These are phyloP conservation scores for Ogataea neopini DNA, from an alignment of 805 yeast species.

Conservation along the genomic window DNA sequence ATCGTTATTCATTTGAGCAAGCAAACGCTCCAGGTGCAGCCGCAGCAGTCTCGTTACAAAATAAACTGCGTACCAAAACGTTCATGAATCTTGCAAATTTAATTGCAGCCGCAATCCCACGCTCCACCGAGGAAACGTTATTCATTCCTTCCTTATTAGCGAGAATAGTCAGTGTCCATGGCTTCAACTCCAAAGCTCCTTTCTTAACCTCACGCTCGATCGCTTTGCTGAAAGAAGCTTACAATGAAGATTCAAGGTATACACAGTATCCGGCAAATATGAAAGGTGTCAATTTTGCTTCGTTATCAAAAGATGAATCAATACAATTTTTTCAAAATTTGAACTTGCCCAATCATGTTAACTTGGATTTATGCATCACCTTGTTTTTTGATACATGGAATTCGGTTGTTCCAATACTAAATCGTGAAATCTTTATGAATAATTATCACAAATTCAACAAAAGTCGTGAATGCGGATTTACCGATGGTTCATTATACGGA, in stretches of 20 bases:
- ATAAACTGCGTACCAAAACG: conserved; percentile 43
- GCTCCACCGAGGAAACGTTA: conserved; percentile 76
- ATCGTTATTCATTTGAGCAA: conserved; percentile 51
- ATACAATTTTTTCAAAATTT: conserved; percentile 44
- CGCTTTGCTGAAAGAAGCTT: conserved; percentile 62
- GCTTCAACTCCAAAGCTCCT: conserved; percentile 72
- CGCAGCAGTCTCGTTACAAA: conserved; percentile 60
- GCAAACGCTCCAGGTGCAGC: conserved; percentile 77
- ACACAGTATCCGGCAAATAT: conserved; percentile 35
- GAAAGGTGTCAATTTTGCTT: conserved; percentile 39
- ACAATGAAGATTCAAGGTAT: conserved; percentile 35
- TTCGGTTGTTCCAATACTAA: conserved; percentile 64
- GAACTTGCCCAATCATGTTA: conserved; percentile 51
- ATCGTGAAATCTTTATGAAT: conserved; percentile 64
- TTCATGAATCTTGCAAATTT: conserved; percentile 51
- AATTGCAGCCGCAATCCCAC: conserved; percentile 72
- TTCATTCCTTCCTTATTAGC: conserved; percentile 73
- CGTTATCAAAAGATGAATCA: conserved; percentile 43
- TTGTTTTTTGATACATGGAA: conserved; percentile 81
- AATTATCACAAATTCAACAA: conserved; percentile 52
- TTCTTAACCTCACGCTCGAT: conserved; percentile 68
- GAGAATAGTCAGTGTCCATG: conserved; percentile 66
- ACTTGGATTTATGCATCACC: conserved; percentile 67
- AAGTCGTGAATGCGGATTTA: conserved; percentile 45
- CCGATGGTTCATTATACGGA: conserved; percentile 42